Percentiles rank a stretch among this genome's conserved stretches.
phyloP scores from a whole-genome alignment of 2,329 filamentous ascomycete genomes.

The Fusarium devonianum region DNA sequence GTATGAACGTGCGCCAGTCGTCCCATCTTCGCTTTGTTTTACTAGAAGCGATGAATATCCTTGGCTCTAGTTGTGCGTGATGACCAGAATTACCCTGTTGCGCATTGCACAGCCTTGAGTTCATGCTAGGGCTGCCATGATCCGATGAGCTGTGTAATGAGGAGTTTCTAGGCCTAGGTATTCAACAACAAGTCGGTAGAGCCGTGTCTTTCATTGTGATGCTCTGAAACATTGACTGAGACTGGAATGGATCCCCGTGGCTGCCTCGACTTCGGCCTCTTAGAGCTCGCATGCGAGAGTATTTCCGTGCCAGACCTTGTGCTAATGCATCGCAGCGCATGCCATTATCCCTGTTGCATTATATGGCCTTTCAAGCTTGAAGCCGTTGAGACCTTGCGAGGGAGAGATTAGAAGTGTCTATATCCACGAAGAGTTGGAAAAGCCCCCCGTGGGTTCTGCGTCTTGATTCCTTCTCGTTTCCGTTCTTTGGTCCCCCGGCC shows the following conservation, averaged over 20 bases:
- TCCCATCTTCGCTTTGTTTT: no score
- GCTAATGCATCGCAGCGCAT: slow-evolving; percentile 15
- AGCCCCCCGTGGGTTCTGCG: background rate
- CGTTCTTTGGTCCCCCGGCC: no score
- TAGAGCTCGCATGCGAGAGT: slow-evolving; percentile 6
- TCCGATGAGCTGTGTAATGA: background rate
- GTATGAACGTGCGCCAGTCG: no score
- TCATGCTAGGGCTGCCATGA: no score
- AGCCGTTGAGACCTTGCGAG: slow-evolving; percentile 9
- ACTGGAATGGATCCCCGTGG: slow-evolving; percentile 28
- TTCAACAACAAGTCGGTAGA: background rate
- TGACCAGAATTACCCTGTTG: no score
- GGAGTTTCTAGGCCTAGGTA: background rate
- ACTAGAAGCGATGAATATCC: no score
- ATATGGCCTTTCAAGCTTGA: slow-evolving; percentile 2
- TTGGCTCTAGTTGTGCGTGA: no score
- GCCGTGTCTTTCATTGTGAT: background rate
- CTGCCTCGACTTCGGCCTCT: slow-evolving; percentile 10
- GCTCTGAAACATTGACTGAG: background rate
- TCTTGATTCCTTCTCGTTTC: background rate
- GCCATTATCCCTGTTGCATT: slow-evolving; percentile 10
- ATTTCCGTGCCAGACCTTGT: slow-evolving; percentile 30
- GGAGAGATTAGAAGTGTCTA: slow-evolving; percentile 12
- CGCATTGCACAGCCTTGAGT: no score
- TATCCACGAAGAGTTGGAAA: background rate